Percentiles rank a stretch among this genome's conserved stretches.
Conservation (phyloP, 345 rosid genomes). For the Aurinia saxatilis region DNA sequence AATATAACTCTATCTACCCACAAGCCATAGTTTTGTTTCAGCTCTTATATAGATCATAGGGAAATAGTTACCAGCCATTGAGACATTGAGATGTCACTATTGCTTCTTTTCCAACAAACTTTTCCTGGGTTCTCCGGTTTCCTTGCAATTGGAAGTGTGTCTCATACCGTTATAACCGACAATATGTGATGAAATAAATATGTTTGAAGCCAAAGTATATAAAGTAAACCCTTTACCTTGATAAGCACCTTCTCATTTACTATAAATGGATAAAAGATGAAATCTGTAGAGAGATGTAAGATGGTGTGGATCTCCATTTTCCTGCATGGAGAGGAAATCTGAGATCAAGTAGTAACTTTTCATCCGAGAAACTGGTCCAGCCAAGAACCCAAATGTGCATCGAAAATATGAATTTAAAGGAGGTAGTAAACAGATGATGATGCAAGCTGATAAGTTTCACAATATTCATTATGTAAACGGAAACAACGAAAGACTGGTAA, state of each 20-base stretch:
- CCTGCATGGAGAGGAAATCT: slow-evolving; percentile 37
- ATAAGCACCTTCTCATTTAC: slow-evolving; percentile 93
- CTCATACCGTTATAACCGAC: slow-evolving; percentile 5
- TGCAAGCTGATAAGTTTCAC: slow-evolving; percentile 3
- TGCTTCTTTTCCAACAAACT: slow-evolving; percentile 97
- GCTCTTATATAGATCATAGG: background rate
- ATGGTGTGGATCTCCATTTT: slow-evolving; percentile 67
- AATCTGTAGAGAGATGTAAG: too few species aligned
- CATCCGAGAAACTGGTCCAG: background rate
- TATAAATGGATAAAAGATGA: slow-evolving; percentile 85
- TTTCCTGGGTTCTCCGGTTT: slow-evolving; percentile 88
- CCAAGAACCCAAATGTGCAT: background rate
- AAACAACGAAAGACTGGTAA: slow-evolving; percentile 9
- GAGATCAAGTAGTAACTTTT: background rate
- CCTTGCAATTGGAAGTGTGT: slow-evolving; percentile 49
- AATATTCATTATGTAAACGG: background rate
- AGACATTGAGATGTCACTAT: slow-evolving; percentile 92
- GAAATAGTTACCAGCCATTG: slow-evolving; percentile 72
- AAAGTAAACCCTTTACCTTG: slow-evolving; percentile 44
- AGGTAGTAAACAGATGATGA: background rate
- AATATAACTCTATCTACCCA: background rate
- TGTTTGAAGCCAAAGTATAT: background rate
- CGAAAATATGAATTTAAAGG: background rate
- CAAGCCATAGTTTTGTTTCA: slow-evolving; percentile 5
- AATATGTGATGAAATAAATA: background rate